Evolutionary conservation across 495 filamentous ascomycete genomes (phyloP), one percentile per base, ranked within the genome.

Genomic region (Lophiotrema nucula): DNA sequence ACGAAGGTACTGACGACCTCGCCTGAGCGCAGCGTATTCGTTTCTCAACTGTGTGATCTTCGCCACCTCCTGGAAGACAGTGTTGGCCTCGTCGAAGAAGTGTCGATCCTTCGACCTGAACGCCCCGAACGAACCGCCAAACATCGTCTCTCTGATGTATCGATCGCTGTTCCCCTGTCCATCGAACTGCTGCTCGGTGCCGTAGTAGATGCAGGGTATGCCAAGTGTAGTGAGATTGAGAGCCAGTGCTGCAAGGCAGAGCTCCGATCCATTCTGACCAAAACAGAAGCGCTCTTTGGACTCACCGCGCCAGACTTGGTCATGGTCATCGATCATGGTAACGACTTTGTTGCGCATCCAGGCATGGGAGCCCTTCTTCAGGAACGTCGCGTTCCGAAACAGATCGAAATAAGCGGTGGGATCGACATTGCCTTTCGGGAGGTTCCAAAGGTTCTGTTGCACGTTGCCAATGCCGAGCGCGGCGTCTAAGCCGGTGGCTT

Each of bases 151-250:
- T 15, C 65, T 51, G 31, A 68, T 68, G 26, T 62, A 68, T 12
- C 48, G 51, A 28, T 68, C 65, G 37, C 47, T 61, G 22, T 39
- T 54, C 1, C 60, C 62, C 5, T 19, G 28, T 21, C 65, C 65
- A 24, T 68, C 65, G 31, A 68, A 59, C 10, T 12, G 1, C 41
- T 68, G 65, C 33, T 68, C 65, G 6, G 57, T 68, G 42, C 65
- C 65, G 31, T 68, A 68, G 48, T 68, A 68, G 21, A 68, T 62
- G 37, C 65, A 68, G 1, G 65, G 65, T n/a, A 68, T 68, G 12
- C 65, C 65, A 0, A 68, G 51, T 0, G 62, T 68, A 18, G 48
- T 62, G 3, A 68, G 42, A 44, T 68, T 68, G 5, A 68, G 46
- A 0, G 57, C 65, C n/a, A 65, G 4, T 3, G 62, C 65, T 3